Percentiles rank a stretch among this genome's conserved stretches.
Conservation (phyloP, 306 rosid genomes). For the Alnus rubra region DNA sequence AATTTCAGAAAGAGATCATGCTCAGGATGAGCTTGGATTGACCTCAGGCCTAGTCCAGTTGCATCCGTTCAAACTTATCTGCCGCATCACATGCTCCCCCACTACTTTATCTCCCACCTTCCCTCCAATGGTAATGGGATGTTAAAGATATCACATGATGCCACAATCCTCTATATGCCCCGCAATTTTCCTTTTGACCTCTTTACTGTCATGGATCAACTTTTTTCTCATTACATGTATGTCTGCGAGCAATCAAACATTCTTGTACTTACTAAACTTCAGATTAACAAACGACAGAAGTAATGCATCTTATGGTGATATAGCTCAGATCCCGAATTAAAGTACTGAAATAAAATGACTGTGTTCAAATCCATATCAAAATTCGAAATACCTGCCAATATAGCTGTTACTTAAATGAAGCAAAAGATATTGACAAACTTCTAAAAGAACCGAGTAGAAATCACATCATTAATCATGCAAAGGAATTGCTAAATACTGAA, state of each 20-base stretch:
- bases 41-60: background rate
- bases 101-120: background rate
- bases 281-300: background rate
- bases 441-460: background rate
- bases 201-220: background rate
- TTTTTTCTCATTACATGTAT: background rate
- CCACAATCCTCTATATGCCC: background rate
- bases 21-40: background rate
- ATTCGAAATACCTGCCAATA: background rate
- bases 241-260: background rate
- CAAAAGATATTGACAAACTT: background rate
- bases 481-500: constrained; percentile 4
- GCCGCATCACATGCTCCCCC: background rate
- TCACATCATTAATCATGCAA: constrained; percentile 1
- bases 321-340: too few relatives aligned
- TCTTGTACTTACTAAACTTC: background rate
- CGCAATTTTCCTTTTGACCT: background rate
- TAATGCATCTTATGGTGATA: background rate
- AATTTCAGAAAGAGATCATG: background rate
- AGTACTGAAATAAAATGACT: too few relatives aligned
- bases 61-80: background rate
- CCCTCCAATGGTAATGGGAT: background rate
- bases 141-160: background rate
- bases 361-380: background rate
- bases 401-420: background rate